Conservation (phyloP, 2,329 filamentous ascomycete genomes). For the Thelonectria blattea region DNA sequence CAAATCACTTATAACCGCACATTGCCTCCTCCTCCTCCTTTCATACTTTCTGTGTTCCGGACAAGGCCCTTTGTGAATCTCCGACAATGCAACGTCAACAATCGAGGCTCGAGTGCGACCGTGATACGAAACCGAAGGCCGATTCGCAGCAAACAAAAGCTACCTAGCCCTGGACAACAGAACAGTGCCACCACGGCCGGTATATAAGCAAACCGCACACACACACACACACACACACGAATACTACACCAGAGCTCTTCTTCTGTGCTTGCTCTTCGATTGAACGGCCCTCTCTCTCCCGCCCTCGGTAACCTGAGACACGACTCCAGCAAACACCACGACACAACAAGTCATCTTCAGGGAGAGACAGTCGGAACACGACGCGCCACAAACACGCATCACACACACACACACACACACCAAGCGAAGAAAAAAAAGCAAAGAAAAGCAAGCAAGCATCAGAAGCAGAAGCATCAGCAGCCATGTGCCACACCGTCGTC, state of each 20-base stretch:
- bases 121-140: slow-evolving; percentile 29
- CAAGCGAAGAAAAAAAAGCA: neutral
- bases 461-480: no score
- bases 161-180: slow-evolving; percentile 14
- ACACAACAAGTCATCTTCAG: neutral
- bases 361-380: no score
- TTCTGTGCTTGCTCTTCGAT: neutral
- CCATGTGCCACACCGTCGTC: slow-evolving; percentile 41
- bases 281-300: neutral
- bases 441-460: no score
- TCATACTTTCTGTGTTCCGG: neutral
- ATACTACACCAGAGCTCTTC: neutral
- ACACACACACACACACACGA: neutral
- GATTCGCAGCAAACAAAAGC: slow-evolving; percentile 20
- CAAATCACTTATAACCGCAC: neutral
- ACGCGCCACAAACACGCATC: no score
- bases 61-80: slow-evolving; percentile 12
- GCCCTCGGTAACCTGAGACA: neutral
- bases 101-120: slow-evolving; percentile 28
- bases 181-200: neutral
- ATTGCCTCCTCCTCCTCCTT: neutral
- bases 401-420: no score
- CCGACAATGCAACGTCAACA: slow-evolving; percentile 4
- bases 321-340: neutral
- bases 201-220: slow-evolving; percentile 13